phyloP scores from a whole-genome alignment of 352 stramenopile species.

The Pythium pectinolyticum region DNA sequence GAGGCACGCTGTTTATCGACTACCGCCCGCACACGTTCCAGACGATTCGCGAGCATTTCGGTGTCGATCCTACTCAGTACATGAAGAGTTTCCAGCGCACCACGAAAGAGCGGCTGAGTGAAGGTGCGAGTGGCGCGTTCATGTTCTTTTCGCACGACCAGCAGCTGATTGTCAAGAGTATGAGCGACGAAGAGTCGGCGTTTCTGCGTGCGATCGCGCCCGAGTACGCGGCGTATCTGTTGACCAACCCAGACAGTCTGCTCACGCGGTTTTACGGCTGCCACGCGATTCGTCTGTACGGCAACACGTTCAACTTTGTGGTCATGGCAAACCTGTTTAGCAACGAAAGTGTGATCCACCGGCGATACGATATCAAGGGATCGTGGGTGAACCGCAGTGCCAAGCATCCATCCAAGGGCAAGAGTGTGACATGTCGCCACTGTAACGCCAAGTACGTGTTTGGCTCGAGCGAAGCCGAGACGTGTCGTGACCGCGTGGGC shows the following conservation, averaged over 20 bases:
- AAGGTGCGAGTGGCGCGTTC: slow-evolving; percentile 85
- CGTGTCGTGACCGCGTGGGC: slow-evolving; percentile 70
- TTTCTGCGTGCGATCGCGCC: slow-evolving; percentile 81
- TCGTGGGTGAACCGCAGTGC: slow-evolving; percentile 88
- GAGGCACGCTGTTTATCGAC: slow-evolving; percentile 85
- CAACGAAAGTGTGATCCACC: slow-evolving; percentile 81
- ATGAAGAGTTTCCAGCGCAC: slow-evolving; percentile 81
- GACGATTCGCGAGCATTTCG: slow-evolving; percentile 84
- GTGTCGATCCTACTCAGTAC: slow-evolving; percentile 81
- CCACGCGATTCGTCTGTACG: slow-evolving; percentile 82
- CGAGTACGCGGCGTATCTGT: slow-evolving; percentile 78
- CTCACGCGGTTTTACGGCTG: slow-evolving; percentile 85
- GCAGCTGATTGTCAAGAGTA: slow-evolving; percentile 89
- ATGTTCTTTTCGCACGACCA: slow-evolving; percentile 91
- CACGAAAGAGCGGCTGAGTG: slow-evolving; percentile 84
- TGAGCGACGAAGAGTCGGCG: slow-evolving; percentile 82
- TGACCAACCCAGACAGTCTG: slow-evolving; percentile 81
- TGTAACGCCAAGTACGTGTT: slow-evolving; percentile 89
- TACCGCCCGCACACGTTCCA: slow-evolving; percentile 86
- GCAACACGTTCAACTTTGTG: slow-evolving; percentile 90
- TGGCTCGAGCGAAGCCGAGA: slow-evolving; percentile 76
- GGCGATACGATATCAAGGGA: slow-evolving; percentile 87
- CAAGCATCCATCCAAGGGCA: slow-evolving; percentile 85
- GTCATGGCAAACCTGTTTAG: slow-evolving; percentile 89
- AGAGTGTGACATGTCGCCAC: slow-evolving; percentile 81